Percentiles rank a stretch among this genome's conserved stretches.
These are phyloP conservation scores for Aureobasidium sp. DNA, from an alignment of 2,329 filamentous ascomycete genomes.

Conservation along the genomic window DNA sequence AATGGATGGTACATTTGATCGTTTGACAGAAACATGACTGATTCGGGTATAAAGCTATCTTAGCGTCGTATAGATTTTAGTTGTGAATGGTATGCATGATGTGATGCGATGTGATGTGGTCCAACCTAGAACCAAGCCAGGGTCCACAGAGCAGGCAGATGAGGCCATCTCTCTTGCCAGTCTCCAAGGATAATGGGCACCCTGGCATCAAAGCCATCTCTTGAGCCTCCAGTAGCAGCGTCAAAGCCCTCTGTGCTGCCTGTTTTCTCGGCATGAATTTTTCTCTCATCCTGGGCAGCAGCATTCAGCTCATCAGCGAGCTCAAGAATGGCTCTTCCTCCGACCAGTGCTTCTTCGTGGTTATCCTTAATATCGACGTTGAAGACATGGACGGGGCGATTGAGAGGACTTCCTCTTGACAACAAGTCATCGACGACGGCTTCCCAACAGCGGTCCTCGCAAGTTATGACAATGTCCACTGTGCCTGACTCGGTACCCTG, in stretches of 20 bases:
- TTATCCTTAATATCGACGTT: conserved; percentile 99
- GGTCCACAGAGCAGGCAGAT: conserved; percentile 87
- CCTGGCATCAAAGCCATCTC: conserved; percentile 79
- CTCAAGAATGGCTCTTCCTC: conserved; percentile 86
- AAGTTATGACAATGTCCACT: conserved; percentile 92
- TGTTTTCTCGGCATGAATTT: conserved; percentile 31
- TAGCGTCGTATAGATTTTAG: background rate
- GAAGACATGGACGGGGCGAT: conserved; percentile 92
- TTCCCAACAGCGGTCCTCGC: conserved; percentile 97
- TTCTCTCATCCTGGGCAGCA: conserved; percentile 71
- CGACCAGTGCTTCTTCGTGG: conserved; percentile 88
- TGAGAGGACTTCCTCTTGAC: conserved; percentile 75
- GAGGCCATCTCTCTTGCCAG: conserved; percentile 95
- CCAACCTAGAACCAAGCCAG: conserved; percentile 73
- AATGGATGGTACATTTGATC: no score
- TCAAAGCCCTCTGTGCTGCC: conserved; percentile 69
- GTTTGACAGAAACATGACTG: background rate
- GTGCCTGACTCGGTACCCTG: conserved; percentile 79
- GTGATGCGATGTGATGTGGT: background rate
- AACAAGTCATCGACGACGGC: conserved; percentile 92
- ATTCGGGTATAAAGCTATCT: background rate
- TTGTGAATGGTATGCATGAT: background rate
- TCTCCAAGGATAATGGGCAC: conserved; percentile 86
- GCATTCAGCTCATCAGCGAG: conserved; percentile 78
- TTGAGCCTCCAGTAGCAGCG: conserved; percentile 33